These are phyloP conservation scores for Sarocladium strictum DNA, from an alignment of 2,329 filamentous ascomycete genomes.

Conservation along the genomic window DNA sequence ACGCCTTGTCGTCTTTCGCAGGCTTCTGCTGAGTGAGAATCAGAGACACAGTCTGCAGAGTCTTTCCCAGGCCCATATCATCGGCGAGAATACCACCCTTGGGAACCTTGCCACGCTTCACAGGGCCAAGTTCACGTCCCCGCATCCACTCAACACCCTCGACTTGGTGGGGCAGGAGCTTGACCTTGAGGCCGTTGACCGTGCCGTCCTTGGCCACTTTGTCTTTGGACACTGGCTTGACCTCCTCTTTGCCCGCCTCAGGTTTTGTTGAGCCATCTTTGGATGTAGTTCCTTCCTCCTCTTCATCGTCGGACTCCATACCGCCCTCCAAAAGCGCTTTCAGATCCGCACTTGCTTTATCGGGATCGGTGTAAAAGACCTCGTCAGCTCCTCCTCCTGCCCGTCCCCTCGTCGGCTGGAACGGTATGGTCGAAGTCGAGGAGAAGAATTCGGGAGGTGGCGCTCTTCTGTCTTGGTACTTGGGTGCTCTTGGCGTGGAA, in stretches of 20 bases:
- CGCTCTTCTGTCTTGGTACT: constrained; percentile 40
- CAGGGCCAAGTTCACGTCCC: constrained; percentile 79
- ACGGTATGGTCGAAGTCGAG: constrained; percentile 26
- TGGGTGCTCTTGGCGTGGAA: constrained; percentile 40
- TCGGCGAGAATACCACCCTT: constrained; percentile 90
- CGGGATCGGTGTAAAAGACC: constrained; percentile 61
- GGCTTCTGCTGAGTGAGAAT: constrained; percentile 78
- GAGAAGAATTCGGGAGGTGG: constrained; percentile 42
- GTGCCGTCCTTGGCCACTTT: constrained; percentile 37
- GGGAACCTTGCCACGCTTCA: constrained; percentile 74
- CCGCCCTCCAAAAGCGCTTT: constrained; percentile 79
- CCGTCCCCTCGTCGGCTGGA: constrained; percentile 15
- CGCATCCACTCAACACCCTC: constrained; percentile 95
- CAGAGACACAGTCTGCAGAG: constrained; percentile 84
- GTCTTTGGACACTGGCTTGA: neutral
- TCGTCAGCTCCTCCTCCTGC: constrained; percentile 29
- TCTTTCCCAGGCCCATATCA: constrained; percentile 93
- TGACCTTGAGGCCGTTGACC: constrained; percentile 78
- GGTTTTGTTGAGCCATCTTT: constrained; percentile 7
- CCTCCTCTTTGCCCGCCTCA: constrained; percentile 18
- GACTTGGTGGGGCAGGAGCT: constrained; percentile 86
- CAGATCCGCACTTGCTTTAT: constrained; percentile 67
- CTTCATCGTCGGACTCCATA: constrained; percentile 67
- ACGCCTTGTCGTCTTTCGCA: constrained; percentile 45
- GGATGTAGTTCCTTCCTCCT: constrained; percentile 31